Conservation (phyloP, 129 eudicot genomes). For the Tanacetum coccineum region DNA sequence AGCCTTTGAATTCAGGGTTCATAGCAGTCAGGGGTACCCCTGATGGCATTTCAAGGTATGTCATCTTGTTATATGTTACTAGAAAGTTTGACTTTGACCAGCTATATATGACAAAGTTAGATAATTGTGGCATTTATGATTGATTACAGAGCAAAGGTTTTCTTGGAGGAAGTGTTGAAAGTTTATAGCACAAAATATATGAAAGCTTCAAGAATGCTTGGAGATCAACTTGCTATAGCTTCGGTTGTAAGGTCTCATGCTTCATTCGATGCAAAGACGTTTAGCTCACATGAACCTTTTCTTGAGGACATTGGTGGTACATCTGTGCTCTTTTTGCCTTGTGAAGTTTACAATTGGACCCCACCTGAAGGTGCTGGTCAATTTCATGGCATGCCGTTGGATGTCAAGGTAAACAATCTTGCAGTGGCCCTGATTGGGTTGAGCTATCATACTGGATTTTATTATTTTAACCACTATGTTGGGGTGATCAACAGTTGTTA, state of each 20-base stretch:
- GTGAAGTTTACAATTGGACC: constrained; percentile 86
- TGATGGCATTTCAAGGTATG: constrained; percentile 68
- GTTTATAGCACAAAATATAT: constrained; percentile 60
- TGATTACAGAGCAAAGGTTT: constrained; percentile 61
- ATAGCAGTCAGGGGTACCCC: constrained; percentile 89
- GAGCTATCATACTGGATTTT: too few relatives aligned
- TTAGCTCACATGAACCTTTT: constrained; percentile 50
- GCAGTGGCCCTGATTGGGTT: too few relatives aligned
- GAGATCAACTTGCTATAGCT: constrained; percentile 90
- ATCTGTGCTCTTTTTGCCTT: constrained; percentile 67
- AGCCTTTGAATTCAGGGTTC: constrained; percentile 93
- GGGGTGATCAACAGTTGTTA: too few relatives aligned
- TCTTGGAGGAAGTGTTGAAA: constrained; percentile 68
- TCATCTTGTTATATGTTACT: constrained; percentile 5
- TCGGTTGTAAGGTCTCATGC: constrained; percentile 72
- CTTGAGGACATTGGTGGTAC: constrained; percentile 48
- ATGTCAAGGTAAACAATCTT: constrained; percentile 66
- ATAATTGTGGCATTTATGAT: neutral
- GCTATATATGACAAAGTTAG: neutral
- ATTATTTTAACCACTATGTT: too few relatives aligned
- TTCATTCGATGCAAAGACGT: constrained; percentile 51
- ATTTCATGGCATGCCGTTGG: constrained; percentile 96
- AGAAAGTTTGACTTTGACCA: constrained; percentile 1
- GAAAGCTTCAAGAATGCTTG: constrained; percentile 93
- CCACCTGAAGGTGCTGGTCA: constrained; percentile 99